Conservation (phyloP, 176 grass and related monocot species). For the Melocanna baccifera region DNA sequence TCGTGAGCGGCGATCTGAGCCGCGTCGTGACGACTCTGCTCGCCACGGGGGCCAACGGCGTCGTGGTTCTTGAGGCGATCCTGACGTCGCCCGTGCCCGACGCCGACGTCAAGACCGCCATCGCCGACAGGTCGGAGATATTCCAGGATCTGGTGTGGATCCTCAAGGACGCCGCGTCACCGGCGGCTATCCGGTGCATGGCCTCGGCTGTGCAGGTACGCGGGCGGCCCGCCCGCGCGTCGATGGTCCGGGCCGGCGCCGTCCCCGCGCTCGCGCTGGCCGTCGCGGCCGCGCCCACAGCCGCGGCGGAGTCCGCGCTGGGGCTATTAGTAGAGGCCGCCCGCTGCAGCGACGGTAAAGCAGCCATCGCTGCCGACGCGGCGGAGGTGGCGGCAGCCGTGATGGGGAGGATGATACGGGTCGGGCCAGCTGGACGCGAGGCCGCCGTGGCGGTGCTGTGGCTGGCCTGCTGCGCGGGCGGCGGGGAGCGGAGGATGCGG, state of each 20-base stretch:
- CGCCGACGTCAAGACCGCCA: constrained; percentile 43
- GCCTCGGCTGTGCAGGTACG: constrained; percentile 45
- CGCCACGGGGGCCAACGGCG: constrained; percentile 18
- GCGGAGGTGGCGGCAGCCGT: constrained; percentile 53
- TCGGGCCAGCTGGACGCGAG: constrained; percentile 60
- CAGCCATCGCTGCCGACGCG: constrained; percentile 51
- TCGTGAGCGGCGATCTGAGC: constrained; percentile 44
- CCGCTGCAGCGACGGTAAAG: constrained; percentile 62
- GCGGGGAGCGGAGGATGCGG: constrained; percentile 54
- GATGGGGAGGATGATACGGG: constrained; percentile 66
- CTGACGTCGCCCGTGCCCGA: constrained; percentile 53
- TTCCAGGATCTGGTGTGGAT: constrained; percentile 68
- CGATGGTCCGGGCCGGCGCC: constrained; percentile 63
- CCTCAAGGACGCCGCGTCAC: constrained; percentile 43
- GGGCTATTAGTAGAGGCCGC: constrained; percentile 52
- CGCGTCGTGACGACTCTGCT: constrained; percentile 47
- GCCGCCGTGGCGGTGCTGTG: constrained; percentile 79
- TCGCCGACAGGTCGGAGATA: constrained; percentile 55
- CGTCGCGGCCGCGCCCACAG: constrained; percentile 54
- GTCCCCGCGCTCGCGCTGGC: constrained; percentile 45
- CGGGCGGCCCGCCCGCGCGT: constrained; percentile 36
- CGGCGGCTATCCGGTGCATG: constrained; percentile 65
- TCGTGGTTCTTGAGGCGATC: constrained; percentile 56
- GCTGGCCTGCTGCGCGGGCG: constrained; percentile 57
- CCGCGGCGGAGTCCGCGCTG: constrained; percentile 56